Percentiles rank a stretch among this genome's conserved stretches.
Conservation (phyloP, 768 basidiomycete species). For the Mycena leptocephala region DNA sequence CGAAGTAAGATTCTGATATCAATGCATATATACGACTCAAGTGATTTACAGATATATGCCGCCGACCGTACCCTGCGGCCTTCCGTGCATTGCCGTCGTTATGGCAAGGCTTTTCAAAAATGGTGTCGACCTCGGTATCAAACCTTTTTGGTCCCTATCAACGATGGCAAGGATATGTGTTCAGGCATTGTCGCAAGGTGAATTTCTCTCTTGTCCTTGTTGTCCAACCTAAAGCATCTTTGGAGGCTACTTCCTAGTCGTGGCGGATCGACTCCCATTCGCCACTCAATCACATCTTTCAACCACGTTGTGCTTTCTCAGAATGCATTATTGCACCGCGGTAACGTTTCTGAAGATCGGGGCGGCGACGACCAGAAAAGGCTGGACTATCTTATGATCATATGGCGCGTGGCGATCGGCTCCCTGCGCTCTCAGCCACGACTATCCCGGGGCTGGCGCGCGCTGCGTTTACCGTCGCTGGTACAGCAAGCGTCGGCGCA, state of each 20-base stretch:
- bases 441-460: constrained; percentile 44
- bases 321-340: constrained; percentile 45
- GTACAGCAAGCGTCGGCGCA: constrained; percentile 50
- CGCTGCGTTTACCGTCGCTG: constrained; percentile 42
- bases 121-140: constrained; percentile 49
- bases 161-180: constrained; percentile 47
- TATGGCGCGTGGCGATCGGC: constrained; percentile 51
- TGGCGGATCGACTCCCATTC: constrained; percentile 48
- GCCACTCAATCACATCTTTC: constrained; percentile 56
- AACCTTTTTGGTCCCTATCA: constrained; percentile 53
- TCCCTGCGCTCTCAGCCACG: constrained; percentile 45
- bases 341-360: too few relatives aligned
- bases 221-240: neutral
- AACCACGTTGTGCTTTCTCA: constrained; percentile 50
- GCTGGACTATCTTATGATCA: constrained; percentile 42
- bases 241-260: constrained; percentile 40
- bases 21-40: neutral
- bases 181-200: constrained; percentile 52
- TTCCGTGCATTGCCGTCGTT: constrained; percentile 51
- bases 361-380: neutral
- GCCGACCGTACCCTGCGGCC: constrained; percentile 48
- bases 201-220: neutral
- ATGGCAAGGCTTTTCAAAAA: constrained; percentile 51
- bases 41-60: constrained; percentile 50
- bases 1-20: constrained; percentile 46